Conservation (phyloP, 106 monocot genomes). For the Acorus gramineus region DNA sequence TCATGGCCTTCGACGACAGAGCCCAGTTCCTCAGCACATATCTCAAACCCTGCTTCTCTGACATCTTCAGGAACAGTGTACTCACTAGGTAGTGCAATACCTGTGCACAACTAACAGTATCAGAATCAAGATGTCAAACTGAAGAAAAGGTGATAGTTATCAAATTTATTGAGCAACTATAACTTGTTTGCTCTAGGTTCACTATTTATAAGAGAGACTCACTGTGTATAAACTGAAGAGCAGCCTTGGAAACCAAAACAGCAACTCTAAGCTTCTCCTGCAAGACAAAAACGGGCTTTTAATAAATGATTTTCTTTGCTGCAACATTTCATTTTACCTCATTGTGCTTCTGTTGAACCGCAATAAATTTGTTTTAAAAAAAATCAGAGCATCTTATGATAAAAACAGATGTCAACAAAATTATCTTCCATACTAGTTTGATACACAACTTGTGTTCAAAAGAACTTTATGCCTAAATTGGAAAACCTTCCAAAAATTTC, state of each 20-base stretch:
- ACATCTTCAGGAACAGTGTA: constrained; percentile 49
- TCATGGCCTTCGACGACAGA: constrained; percentile 64
- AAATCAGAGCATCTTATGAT: too few species aligned
- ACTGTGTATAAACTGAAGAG: constrained; percentile 45
- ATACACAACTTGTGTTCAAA: too few species aligned
- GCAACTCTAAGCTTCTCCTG: constrained; percentile 52
- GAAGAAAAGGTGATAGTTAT: neutral
- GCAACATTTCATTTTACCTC: too few species aligned
- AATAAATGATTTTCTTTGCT: too few species aligned
- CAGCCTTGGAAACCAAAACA: constrained; percentile 47
- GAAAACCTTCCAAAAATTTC: too few species aligned
- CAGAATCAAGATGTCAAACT: neutral
- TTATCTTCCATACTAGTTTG: too few species aligned
- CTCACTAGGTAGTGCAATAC: constrained; percentile 25
- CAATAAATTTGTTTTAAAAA: too few species aligned
- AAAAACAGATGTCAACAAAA: too few species aligned
- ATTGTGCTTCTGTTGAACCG: too few species aligned
- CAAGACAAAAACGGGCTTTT: neutral
- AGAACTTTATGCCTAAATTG: too few species aligned
- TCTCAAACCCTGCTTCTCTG: constrained; percentile 46
- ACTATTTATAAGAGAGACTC: neutral
- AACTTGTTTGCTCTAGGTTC: too few species aligned
- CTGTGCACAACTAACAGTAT: constrained; percentile 8
- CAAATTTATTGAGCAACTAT: too few species aligned
- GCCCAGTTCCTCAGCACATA: constrained; percentile 60